These are phyloP conservation scores for Canna indica DNA, from an alignment of 176 grass and related monocot genomes.

Conservation along the genomic window DNA sequence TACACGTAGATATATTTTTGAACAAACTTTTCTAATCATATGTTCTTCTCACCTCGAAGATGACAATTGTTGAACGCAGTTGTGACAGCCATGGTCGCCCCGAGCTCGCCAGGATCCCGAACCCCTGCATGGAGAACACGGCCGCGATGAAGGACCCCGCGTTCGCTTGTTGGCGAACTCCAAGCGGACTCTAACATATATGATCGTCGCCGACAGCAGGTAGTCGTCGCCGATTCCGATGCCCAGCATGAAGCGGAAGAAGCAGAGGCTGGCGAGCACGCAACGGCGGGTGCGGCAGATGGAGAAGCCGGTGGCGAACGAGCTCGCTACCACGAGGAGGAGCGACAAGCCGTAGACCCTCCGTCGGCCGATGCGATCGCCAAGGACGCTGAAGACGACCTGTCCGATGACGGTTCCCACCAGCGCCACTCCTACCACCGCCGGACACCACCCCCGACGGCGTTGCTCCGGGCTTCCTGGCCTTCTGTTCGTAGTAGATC, in stretches of 20 bases:
- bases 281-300: conserved; percentile 55
- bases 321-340: conserved; percentile 38
- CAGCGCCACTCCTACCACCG: conserved; percentile 16
- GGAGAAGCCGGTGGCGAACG: conserved; percentile 52
- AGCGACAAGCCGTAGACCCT: conserved; percentile 29
- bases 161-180: conserved; percentile 68
- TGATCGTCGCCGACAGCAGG: conserved; percentile 75
- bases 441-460: conserved; percentile 22
- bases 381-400: conserved; percentile 21
- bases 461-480: not conserved
- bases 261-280: conserved; percentile 51
- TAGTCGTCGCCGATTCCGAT: conserved; percentile 70
- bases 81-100: conserved; percentile 52
- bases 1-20: no score
- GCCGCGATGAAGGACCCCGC: conserved; percentile 58
- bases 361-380: conserved; percentile 24
- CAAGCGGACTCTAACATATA: no score
- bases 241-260: conserved; percentile 72
- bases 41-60: no score
- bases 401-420: conserved; percentile 25
- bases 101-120: conserved; percentile 71
- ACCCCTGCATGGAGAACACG: conserved; percentile 86
- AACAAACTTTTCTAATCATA: no score
- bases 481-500: conserved; percentile 20
- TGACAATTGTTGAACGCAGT: conserved; percentile 41